These are phyloP conservation scores for Leishmania tropica DNA, from an alignment of 208 protist genomes.

Conservation along the genomic window DNA sequence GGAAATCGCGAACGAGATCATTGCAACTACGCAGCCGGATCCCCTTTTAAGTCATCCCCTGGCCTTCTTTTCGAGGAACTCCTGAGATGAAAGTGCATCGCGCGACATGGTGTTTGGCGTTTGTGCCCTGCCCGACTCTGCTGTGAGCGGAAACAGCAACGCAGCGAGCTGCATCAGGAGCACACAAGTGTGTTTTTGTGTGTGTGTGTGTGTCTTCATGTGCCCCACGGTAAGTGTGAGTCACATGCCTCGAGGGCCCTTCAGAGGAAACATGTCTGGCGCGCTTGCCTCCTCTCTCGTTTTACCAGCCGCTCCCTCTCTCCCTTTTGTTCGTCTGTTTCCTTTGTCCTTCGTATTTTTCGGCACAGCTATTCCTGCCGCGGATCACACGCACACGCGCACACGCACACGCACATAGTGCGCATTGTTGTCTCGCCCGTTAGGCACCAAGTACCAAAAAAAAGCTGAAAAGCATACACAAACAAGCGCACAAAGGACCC, in stretches of 20 bases:
- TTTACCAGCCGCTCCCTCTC: background rate
- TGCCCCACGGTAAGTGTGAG: too few relatives aligned
- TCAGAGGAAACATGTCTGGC: background rate
- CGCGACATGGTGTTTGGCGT: background rate
- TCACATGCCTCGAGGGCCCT: too few relatives aligned
- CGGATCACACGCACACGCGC: background rate
- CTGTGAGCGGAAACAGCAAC: background rate
- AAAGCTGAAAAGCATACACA: background rate
- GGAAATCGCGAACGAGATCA: constrained; percentile 7
- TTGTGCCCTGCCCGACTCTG: background rate
- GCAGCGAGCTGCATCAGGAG: background rate
- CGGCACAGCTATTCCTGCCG: background rate
- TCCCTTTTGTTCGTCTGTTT: background rate
- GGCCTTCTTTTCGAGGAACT: background rate
- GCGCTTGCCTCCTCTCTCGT: background rate
- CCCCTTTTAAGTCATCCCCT: background rate
- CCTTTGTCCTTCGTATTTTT: background rate
- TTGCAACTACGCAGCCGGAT: background rate
- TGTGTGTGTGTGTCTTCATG: background rate
- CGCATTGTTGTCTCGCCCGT: background rate
- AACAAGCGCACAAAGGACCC: background rate
- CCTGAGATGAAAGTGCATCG: background rate
- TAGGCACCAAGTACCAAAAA: background rate
- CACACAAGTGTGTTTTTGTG: background rate
- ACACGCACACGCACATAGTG: background rate